Evolutionary conservation across 2,329 filamentous ascomycete species (phyloP).

Genomic region (Elsinoe perseae): DNA sequence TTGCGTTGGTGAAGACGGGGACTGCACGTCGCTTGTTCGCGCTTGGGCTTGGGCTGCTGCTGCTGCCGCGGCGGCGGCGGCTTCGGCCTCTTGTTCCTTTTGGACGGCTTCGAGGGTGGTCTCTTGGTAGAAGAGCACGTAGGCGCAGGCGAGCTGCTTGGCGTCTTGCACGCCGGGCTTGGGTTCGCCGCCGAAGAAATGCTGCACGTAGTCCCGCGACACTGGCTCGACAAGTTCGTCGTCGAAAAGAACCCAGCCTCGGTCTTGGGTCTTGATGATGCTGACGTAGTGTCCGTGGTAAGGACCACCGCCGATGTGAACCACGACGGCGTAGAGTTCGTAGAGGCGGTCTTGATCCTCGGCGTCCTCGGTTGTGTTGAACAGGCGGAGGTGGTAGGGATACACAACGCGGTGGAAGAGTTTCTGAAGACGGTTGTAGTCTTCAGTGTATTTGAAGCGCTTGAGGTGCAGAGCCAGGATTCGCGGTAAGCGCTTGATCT

Average conservation of each 20-base stretch:
- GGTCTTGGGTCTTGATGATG: conserved; percentile 93
- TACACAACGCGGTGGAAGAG: conserved; percentile 96
- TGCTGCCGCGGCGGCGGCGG: conserved; percentile 38
- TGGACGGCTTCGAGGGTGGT: conserved; percentile 61
- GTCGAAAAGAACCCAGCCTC: conserved; percentile 93
- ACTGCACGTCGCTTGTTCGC: conserved; percentile 24
- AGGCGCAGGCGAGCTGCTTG: conserved; percentile 70
- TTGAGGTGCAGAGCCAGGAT: conserved; percentile 90
- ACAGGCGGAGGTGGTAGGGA: conserved; percentile 89
- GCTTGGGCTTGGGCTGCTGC: conserved; percentile 42
- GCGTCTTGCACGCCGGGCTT: conserved; percentile 43
- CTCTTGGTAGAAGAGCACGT: conserved; percentile 96
- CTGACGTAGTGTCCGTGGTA: conserved; percentile 98
- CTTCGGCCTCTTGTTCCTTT: conserved; percentile 78
- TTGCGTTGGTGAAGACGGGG: conserved; percentile 22
- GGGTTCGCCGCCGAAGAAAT: conserved; percentile 86
- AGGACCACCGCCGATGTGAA: conserved; percentile 92
- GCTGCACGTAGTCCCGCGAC: conserved; percentile 89
- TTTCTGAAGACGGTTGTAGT: conserved; percentile 87
- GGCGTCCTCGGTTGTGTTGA: conserved; percentile 94
- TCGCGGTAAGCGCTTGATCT: conserved; percentile 88
- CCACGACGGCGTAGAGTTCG: conserved; percentile 92
- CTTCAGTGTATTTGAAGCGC: conserved; percentile 96
- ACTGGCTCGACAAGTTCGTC: conserved; percentile 98
- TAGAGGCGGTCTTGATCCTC: conserved; percentile 90